A percentile compares a stretch with the other conserved stretches of the same genome.
Evolutionary conservation across 345 rosid genomes (phyloP).

Genomic region (Reutealis trisperma): DNA sequence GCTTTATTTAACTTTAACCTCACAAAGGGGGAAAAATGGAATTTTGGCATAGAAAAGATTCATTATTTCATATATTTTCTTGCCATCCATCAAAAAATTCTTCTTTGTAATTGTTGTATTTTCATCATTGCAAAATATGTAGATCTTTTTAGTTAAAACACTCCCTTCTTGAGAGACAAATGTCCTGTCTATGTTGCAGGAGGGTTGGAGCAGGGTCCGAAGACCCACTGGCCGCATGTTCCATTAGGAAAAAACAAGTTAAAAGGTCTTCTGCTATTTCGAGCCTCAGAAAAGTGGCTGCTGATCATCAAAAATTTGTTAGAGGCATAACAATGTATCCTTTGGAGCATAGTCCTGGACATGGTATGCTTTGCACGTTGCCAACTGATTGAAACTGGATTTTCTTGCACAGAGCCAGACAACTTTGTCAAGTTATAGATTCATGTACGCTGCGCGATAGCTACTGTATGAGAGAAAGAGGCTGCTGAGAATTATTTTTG

Average conservation of each 20-base stretch:
- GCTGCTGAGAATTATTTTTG: not conserved
- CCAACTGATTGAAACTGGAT: slow-evolving; percentile 32
- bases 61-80: not conserved
- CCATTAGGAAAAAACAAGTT: slow-evolving; percentile 46
- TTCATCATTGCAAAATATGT: not conserved
- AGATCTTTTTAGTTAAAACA: not conserved
- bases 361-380: slow-evolving; percentile 62
- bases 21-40: not conserved
- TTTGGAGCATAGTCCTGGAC: slow-evolving; percentile 66
- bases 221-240: slow-evolving; percentile 58
- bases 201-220: slow-evolving; percentile 72
- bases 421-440: slow-evolving; percentile 16
- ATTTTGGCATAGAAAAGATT: not conserved
- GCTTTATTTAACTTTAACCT: not conserved
- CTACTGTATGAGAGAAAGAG: not conserved
- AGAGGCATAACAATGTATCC: slow-evolving; percentile 63
- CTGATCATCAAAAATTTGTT: slow-evolving; percentile 57
- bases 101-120: not conserved
- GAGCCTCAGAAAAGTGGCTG: slow-evolving; percentile 47
- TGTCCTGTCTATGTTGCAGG: slow-evolving; percentile 33
- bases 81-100: not conserved
- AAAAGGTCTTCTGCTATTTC: slow-evolving; percentile 34
- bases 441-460: not conserved
- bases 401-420: not conserved
- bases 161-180: slow-evolving; percentile 1